These are phyloP conservation scores for Hyphopichia pseudoburtonii DNA, from an alignment of 1,139 yeast genomes.

Conservation along the genomic window DNA sequence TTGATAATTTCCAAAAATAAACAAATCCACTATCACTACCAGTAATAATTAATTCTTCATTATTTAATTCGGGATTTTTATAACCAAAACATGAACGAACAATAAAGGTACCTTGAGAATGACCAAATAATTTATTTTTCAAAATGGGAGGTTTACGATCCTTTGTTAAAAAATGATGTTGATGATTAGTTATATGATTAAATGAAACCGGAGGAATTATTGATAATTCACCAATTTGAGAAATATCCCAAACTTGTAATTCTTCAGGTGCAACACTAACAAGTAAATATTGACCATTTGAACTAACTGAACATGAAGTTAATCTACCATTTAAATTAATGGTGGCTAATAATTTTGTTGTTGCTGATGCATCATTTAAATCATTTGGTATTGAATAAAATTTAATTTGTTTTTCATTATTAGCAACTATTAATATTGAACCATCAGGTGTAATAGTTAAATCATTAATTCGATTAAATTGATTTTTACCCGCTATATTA, in stretches of 20 bases:
- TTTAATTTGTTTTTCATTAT: conserved; percentile 57
- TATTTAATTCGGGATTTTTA: conserved; percentile 33
- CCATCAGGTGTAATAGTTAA: conserved; percentile 65
- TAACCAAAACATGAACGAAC: conserved; percentile 79
- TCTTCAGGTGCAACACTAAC: conserved; percentile 76
- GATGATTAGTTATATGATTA: conserved; percentile 2
- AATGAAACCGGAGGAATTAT: background rate
- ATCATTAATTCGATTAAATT: conserved; percentile 61
- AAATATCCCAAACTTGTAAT: conserved; percentile 73
- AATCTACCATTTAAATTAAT: conserved; percentile 37
- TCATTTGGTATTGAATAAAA: conserved; percentile 47
- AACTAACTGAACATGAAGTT: conserved; percentile 42
- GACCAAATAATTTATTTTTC: conserved; percentile 67
- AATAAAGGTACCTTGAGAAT: conserved; percentile 66
- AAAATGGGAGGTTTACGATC: conserved; percentile 32
- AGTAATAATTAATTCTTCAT: conserved; percentile 69
- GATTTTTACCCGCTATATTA: no score
- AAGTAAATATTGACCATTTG: conserved; percentile 50
- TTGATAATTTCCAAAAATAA: conserved; percentile 77
- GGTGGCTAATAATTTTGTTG: conserved; percentile 33
- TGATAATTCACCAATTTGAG: conserved; percentile 10
- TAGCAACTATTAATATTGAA: conserved; percentile 58
- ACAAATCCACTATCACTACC: conserved; percentile 84
- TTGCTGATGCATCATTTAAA: conserved; percentile 33
- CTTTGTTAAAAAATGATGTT: conserved; percentile 19